These are phyloP conservation scores for Trichoderma sp. DNA, from an alignment of 2,329 filamentous ascomycete genomes.

Conservation along the genomic window DNA sequence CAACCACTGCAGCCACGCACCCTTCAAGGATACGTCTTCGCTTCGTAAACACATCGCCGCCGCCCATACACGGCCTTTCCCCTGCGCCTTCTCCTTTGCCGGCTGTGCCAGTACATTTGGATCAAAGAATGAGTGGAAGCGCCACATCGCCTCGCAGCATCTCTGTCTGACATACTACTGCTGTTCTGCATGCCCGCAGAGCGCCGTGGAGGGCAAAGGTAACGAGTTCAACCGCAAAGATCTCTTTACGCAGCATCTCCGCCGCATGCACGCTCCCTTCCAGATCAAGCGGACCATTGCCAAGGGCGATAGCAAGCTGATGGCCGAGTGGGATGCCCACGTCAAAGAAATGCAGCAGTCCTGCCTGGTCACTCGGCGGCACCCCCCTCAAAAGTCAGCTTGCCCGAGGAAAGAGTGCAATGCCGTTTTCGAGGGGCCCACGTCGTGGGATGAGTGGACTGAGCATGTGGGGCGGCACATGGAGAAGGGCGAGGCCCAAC, in stretches of 20 bases:
- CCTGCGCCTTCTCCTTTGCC: constrained; percentile 83
- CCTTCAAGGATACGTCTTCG: constrained; percentile 69
- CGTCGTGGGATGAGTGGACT: constrained; percentile 87
- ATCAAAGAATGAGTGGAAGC: constrained; percentile 97
- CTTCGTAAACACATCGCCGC: constrained; percentile 69
- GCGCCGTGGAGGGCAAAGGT: constrained; percentile 58
- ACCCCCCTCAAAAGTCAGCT: constrained; percentile 70
- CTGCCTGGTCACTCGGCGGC: constrained; percentile 72
- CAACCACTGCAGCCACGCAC: constrained; percentile 63
- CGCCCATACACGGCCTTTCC: constrained; percentile 73
- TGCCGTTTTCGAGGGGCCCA: constrained; percentile 69
- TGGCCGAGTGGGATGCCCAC: constrained; percentile 65
- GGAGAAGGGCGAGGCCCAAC: constrained; percentile 69
- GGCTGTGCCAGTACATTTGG: constrained; percentile 83
- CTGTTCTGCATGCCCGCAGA: constrained; percentile 63
- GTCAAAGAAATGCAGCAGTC: constrained; percentile 72
- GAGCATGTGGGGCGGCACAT: constrained; percentile 91
- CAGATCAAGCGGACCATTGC: constrained; percentile 62
- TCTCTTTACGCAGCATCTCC: constrained; percentile 90
- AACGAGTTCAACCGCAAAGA: constrained; percentile 92
- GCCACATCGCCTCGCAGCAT: constrained; percentile 90
- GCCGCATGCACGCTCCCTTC: constrained; percentile 85
- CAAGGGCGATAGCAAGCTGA: constrained; percentile 62
- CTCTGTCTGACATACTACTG: constrained; percentile 70
- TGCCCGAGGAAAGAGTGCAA: constrained; percentile 74